phyloP scores from a whole-genome alignment of 345 rosid species.

The Kernera saxatilis region DNA sequence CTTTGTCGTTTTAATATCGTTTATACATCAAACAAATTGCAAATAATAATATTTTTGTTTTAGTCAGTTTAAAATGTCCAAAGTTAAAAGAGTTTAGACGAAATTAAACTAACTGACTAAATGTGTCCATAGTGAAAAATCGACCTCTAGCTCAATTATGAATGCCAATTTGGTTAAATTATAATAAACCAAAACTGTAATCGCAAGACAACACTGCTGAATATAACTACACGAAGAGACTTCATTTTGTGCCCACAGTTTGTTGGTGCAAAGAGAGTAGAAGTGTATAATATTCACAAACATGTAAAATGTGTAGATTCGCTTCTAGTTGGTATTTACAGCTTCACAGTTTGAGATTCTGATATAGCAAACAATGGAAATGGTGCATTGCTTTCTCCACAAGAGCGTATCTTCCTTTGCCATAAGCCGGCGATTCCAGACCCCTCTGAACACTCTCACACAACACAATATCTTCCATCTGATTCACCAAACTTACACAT shows the following conservation, averaged over 20 bases:
- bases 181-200: no score
- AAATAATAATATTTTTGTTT: neutral
- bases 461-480: constrained; percentile 69
- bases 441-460: constrained; percentile 84
- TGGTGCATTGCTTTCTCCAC: constrained; percentile 76
- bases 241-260: neutral
- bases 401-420: constrained; percentile 65
- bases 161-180: no score
- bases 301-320: neutral
- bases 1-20: neutral
- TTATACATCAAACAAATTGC: neutral
- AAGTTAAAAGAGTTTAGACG: neutral
- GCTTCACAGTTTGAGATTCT: constrained; percentile 30
- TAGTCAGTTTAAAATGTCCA: neutral
- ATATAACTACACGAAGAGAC: no score
- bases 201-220: no score
- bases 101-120: neutral
- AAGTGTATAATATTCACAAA: neutral
- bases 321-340: neutral
- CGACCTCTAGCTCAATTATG: neutral
- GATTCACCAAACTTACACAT: constrained; percentile 37
- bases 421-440: constrained; percentile 63
- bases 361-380: constrained; percentile 54
- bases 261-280: no score
- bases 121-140: neutral